A percentile compares a stretch with the other conserved stretches of the same genome.
Evolutionary conservation across 495 filamentous ascomycete species (phyloP).

Genomic region (Chaetomium cochliodes): DNA sequence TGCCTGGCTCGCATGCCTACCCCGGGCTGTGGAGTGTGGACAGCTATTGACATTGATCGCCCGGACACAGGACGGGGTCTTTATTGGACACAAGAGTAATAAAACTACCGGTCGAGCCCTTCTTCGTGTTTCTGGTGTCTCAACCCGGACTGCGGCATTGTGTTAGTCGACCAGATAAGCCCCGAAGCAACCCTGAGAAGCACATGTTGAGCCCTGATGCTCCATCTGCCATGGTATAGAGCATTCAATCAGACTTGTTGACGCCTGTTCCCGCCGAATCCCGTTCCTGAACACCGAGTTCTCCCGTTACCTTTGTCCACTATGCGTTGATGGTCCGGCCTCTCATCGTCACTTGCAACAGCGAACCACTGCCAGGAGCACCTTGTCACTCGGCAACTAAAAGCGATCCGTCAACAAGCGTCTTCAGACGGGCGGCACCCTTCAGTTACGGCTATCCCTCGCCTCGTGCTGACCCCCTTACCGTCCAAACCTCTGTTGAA

Average conservation of each 20-base stretch:
- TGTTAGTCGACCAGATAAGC: background rate
- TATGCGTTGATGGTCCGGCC: background rate
- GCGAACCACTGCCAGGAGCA: background rate
- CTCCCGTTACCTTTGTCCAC: background rate
- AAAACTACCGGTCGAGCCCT: background rate
- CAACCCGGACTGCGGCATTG: too few species aligned
- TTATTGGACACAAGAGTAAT: background rate
- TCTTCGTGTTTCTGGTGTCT: too few species aligned
- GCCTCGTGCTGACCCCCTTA: background rate
- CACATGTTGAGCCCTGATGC: background rate
- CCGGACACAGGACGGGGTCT: background rate
- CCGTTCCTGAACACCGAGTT: background rate
- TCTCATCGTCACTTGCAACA: background rate
- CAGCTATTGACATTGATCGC: background rate
- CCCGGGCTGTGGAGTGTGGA: constrained; percentile 1
- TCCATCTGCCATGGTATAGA: background rate
- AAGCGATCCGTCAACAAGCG: background rate
- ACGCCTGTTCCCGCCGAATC: background rate
- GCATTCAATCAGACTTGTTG: background rate
- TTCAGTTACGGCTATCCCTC: background rate
- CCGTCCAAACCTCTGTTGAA: background rate
- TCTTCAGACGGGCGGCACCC: background rate
- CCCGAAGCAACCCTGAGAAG: background rate
- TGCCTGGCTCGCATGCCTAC: constrained; percentile 6
- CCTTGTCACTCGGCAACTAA: background rate